Evolutionary conservation across 1,139 yeast species (phyloP).

Genomic region (Diutina sp.): DNA sequence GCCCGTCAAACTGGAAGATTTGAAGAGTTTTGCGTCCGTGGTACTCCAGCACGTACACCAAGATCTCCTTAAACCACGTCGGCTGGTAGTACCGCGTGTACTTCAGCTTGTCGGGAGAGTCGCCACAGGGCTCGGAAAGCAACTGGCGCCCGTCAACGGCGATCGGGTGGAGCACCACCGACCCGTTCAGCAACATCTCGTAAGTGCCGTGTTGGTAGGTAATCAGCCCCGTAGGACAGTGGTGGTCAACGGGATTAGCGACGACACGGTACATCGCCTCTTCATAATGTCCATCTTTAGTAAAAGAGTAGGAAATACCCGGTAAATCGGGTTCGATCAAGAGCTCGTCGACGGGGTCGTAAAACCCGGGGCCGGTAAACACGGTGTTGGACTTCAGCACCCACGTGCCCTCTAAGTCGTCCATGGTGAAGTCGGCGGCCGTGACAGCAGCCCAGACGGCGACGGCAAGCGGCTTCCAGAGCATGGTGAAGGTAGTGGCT

Average conservation of each 20-base stretch:
- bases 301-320: constrained; percentile 86
- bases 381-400: constrained; percentile 86
- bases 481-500: neutral
- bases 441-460: neutral
- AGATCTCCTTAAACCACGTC: constrained; percentile 46
- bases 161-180: constrained; percentile 58
- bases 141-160: constrained; percentile 89
- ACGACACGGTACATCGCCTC: constrained; percentile 76
- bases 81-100: constrained; percentile 65
- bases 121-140: constrained; percentile 67
- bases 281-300: constrained; percentile 82
- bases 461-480: neutral
- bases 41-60: constrained; percentile 57
- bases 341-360: constrained; percentile 89
- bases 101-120: constrained; percentile 34
- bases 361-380: constrained; percentile 94
- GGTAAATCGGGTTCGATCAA: constrained; percentile 92
- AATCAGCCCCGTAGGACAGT: constrained; percentile 72
- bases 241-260: constrained; percentile 60
- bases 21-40: constrained; percentile 73
- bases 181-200: constrained; percentile 48
- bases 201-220: constrained; percentile 87
- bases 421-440: constrained; percentile 8
- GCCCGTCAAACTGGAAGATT: constrained; percentile 71
- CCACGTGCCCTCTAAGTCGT: constrained; percentile 80